These are phyloP conservation scores for Aspergillus conjunctus DNA, from an alignment of 495 filamentous ascomycete genomes.

Conservation along the genomic window DNA sequence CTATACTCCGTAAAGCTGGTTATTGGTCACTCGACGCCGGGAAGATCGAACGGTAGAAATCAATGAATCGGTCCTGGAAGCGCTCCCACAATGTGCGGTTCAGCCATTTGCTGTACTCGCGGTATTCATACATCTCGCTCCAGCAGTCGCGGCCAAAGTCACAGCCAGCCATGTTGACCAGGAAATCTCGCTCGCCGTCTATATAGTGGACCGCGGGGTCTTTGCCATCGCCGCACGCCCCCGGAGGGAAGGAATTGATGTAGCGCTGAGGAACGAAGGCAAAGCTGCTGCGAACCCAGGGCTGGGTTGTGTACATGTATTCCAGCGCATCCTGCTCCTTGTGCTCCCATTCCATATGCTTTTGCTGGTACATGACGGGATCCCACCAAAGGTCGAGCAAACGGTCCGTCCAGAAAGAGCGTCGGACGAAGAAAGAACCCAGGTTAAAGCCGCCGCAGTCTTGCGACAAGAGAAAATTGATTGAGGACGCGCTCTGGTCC, in stretches of 20 bases:
- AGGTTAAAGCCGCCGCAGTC: constrained; percentile 97
- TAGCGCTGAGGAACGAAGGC: constrained; percentile 89
- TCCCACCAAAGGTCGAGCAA: constrained; percentile 99
- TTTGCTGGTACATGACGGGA: constrained; percentile 95
- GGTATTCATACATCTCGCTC: constrained; percentile 94
- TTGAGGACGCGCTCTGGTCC: constrained; percentile 69
- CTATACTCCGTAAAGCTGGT: too few species aligned
- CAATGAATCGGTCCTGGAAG: constrained; percentile 40
- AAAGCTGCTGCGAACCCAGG: constrained; percentile 87
- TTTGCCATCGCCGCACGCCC: constrained; percentile 79
- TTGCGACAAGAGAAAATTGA: constrained; percentile 88
- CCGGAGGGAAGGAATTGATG: constrained; percentile 91
- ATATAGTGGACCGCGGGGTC: constrained; percentile 83
- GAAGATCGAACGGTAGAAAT: constrained; percentile 28
- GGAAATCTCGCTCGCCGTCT: constrained; percentile 80
- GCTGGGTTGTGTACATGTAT: constrained; percentile 86
- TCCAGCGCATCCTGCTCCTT: constrained; percentile 97
- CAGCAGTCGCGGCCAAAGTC: constrained; percentile 97
- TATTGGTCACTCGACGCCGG: not conserved
- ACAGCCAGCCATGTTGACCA: constrained; percentile 99
- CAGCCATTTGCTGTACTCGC: constrained; percentile 81
- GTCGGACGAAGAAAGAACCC: constrained; percentile 88
- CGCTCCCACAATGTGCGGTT: constrained; percentile 81
- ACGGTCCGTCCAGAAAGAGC: constrained; percentile 86
- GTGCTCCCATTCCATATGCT: constrained; percentile 99